Conservation (phyloP, 2,329 filamentous ascomycete genomes). For the Cercospora sojina region DNA sequence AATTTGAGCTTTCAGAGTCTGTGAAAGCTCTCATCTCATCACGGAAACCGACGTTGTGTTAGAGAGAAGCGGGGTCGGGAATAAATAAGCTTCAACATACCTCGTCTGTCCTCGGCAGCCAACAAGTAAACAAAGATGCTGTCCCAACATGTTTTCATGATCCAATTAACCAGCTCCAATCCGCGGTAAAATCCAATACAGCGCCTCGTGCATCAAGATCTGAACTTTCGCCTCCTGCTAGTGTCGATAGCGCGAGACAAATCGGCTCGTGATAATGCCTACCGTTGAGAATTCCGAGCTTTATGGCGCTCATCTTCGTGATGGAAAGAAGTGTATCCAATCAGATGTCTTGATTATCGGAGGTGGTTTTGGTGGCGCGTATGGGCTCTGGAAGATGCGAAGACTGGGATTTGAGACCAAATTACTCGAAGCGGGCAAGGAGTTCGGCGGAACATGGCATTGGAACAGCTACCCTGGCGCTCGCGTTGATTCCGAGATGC, state of each 20-base stretch:
- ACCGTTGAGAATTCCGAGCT: background rate
- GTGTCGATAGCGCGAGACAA: too few species aligned
- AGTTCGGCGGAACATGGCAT: slow-evolving; percentile 37
- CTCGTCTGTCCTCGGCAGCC: background rate
- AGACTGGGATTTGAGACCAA: background rate
- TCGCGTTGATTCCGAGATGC: slow-evolving; percentile 47
- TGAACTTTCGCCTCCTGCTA: too few species aligned
- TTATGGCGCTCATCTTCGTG: background rate
- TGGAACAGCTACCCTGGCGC: slow-evolving; percentile 43
- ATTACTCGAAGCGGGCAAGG: background rate
- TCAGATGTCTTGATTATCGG: background rate
- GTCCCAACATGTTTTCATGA: too few species aligned
- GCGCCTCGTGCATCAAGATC: too few species aligned
- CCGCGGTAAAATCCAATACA: too few species aligned
- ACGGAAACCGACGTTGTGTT: too few species aligned
- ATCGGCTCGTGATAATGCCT: background rate
- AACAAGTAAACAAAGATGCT: background rate
- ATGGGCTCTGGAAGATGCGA: background rate
- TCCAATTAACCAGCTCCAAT: too few species aligned
- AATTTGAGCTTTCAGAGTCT: too few species aligned
- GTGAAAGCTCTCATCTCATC: too few species aligned
- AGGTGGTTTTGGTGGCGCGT: background rate
- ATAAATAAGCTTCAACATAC: background rate
- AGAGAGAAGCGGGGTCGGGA: background rate
- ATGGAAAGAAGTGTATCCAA: background rate